Percentiles rank a stretch among this genome's conserved stretches.
phyloP scores from a whole-genome alignment of 257 asterid species.

The Thymus mandschuricus region DNA sequence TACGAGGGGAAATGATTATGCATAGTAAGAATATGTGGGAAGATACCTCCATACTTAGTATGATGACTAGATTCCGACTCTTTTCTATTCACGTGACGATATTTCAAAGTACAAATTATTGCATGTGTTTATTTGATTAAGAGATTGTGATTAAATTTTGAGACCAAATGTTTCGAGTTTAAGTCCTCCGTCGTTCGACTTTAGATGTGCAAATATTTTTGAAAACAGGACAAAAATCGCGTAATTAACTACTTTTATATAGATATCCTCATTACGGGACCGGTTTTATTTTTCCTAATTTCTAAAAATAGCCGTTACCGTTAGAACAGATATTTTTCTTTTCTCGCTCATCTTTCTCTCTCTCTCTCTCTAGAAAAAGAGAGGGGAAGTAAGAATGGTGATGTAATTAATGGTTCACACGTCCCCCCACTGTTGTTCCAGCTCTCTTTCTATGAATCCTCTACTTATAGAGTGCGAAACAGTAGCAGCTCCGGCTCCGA shows the following conservation, averaged over 20 bases:
- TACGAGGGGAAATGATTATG: neutral
- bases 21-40: neutral
- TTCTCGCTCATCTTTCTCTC: neutral
- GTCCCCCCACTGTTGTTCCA: neutral
- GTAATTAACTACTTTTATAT: neutral
- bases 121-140: too few relatives aligned
- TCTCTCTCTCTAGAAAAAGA: neutral
- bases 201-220: neutral
- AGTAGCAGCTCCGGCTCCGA: neutral
- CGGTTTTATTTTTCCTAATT: neutral
- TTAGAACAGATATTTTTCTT: neutral
- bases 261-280: neutral
- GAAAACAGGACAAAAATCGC: neutral
- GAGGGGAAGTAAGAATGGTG: neutral
- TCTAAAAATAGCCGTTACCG: neutral
- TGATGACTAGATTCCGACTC: too few relatives aligned
- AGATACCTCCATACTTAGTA: neutral
- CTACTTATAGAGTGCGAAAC: neutral
- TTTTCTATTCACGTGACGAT: too few relatives aligned
- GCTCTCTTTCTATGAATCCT: neutral
- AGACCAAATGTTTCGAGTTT: too few relatives aligned
- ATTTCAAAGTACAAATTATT: too few relatives aligned
- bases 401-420: neutral
- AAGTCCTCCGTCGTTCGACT: too few relatives aligned
- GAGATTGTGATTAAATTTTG: too few relatives aligned